Evolutionary conservation across 306 rosid species (phyloP).

Genomic region (Carpinus viminea): DNA sequence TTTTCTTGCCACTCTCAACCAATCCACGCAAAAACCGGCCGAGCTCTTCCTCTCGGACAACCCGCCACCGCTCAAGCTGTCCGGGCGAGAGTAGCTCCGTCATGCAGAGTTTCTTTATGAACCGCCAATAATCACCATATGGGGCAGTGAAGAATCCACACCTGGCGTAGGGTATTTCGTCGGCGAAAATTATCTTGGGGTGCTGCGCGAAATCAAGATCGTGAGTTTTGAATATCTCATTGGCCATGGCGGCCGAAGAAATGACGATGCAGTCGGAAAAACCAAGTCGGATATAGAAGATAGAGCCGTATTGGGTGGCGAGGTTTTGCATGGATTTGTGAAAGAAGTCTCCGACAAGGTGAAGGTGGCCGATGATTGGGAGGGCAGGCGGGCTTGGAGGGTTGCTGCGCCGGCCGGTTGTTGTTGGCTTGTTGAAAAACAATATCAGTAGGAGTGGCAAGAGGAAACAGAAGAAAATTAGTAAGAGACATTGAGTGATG

Average conservation of each 20-base stretch:
- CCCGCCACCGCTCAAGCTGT: slow-evolving; percentile 1
- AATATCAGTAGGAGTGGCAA: too few relatives aligned
- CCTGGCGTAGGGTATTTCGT: slow-evolving; percentile 36
- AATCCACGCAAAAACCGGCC: slow-evolving; percentile 13
- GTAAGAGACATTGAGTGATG: too few relatives aligned
- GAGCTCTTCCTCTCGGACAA: neutral
- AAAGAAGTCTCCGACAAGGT: slow-evolving; percentile 35
- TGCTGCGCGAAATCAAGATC: slow-evolving; percentile 43
- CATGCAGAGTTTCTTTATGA: slow-evolving; percentile 50
- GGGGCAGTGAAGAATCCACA: slow-evolving; percentile 46
- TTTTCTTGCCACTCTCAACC: slow-evolving; percentile 17
- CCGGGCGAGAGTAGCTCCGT: slow-evolving; percentile 30
- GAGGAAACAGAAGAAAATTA: too few relatives aligned
- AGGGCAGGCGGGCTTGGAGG: slow-evolving; percentile 39
- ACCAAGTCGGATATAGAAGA: slow-evolving; percentile 42
- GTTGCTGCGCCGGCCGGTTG: too few relatives aligned
- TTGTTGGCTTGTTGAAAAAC: too few relatives aligned
- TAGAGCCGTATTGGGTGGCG: slow-evolving; percentile 42
- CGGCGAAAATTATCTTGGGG: slow-evolving; percentile 42
- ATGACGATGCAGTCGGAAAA: slow-evolving; percentile 12
- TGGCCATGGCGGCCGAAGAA: slow-evolving; percentile 38
- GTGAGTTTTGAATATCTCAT: slow-evolving; percentile 44
- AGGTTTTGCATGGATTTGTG: slow-evolving; percentile 38
- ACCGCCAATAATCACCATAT: slow-evolving; percentile 49
- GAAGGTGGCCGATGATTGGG: slow-evolving; percentile 52